These are phyloP conservation scores for Colletotrichum liriopes DNA, from an alignment of 2,329 filamentous ascomycete species.

Conservation along the genomic window DNA sequence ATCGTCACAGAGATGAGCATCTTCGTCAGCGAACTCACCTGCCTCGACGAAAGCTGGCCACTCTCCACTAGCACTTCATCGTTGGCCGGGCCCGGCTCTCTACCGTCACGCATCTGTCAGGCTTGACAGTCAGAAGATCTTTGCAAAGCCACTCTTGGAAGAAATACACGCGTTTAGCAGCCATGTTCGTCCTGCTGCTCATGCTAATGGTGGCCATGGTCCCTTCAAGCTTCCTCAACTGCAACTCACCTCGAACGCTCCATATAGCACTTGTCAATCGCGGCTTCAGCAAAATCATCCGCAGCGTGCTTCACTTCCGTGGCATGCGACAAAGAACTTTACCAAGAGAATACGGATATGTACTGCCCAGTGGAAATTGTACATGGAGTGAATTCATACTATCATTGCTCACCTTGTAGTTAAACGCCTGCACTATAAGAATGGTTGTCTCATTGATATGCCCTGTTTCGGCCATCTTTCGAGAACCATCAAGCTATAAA, in stretches of 20 bases:
- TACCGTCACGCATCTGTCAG: slow-evolving; percentile 48
- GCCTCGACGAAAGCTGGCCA: too few species aligned
- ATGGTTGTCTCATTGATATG: neutral
- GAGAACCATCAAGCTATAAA: neutral
- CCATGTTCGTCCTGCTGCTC: neutral
- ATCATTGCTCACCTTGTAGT: neutral
- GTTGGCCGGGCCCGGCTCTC: slow-evolving; percentile 41
- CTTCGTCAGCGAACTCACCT: slow-evolving; percentile 41
- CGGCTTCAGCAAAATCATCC: neutral
- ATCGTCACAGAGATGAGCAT: slow-evolving; percentile 50
- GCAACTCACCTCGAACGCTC: neutral
- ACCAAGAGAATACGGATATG: too few species aligned
- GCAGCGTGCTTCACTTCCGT: neutral
- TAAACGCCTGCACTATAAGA: neutral
- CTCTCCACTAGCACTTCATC: too few species aligned
- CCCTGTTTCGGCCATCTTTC: neutral
- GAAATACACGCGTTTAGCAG: neutral
- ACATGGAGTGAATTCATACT: neutral
- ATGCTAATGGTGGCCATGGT: neutral
- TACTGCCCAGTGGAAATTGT: neutral
- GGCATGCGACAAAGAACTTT: too few species aligned
- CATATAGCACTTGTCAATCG: neutral
- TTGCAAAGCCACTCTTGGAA: neutral
- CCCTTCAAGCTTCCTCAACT: neutral
- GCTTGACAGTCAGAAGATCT: neutral